Conservation (phyloP, 2,329 filamentous ascomycete genomes). For the Ophiostoma pallidulum region DNA sequence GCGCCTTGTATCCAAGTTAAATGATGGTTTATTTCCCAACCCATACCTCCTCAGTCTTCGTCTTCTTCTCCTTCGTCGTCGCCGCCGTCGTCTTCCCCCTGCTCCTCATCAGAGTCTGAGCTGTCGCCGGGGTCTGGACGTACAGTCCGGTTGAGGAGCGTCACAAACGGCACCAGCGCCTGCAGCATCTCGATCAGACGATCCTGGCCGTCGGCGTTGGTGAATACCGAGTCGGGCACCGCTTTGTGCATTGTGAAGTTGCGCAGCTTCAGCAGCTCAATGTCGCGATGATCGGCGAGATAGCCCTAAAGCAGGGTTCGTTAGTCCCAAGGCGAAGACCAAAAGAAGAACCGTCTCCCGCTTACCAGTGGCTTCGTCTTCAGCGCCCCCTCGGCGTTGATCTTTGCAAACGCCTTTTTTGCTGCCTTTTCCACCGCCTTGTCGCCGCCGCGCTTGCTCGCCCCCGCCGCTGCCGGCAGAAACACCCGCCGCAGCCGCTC, state of each 20-base stretch:
- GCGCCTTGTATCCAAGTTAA: no score
- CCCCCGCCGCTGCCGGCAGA: constrained; percentile 46
- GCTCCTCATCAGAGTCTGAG: constrained; percentile 38
- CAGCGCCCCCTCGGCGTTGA: constrained; percentile 65
- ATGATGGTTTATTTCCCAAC: no score
- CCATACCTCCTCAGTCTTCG: no score
- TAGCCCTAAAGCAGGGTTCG: no score
- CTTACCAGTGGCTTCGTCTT: constrained; percentile 85
- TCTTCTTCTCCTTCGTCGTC: constrained; percentile 7
- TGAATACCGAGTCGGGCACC: constrained; percentile 56
- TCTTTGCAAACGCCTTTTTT: constrained; percentile 55
- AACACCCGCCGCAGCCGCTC: constrained; percentile 54
- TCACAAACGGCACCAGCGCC: constrained; percentile 67
- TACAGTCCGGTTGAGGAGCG: constrained; percentile 62
- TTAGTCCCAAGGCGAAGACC: no score
- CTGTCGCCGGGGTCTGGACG: constrained; percentile 56
- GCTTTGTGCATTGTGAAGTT: constrained; percentile 66
- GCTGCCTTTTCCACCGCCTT: background rate
- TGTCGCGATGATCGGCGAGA: constrained; percentile 63
- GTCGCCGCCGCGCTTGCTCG: constrained; percentile 32
- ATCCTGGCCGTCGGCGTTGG: constrained; percentile 51
- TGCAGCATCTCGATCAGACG: constrained; percentile 55
- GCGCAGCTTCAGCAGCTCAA: constrained; percentile 68
- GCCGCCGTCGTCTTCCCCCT: constrained; percentile 25
- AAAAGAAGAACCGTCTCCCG: no score